phyloP scores from a whole-genome alignment of 2,329 filamentous ascomycete species.

The Drechslera avenae region DNA sequence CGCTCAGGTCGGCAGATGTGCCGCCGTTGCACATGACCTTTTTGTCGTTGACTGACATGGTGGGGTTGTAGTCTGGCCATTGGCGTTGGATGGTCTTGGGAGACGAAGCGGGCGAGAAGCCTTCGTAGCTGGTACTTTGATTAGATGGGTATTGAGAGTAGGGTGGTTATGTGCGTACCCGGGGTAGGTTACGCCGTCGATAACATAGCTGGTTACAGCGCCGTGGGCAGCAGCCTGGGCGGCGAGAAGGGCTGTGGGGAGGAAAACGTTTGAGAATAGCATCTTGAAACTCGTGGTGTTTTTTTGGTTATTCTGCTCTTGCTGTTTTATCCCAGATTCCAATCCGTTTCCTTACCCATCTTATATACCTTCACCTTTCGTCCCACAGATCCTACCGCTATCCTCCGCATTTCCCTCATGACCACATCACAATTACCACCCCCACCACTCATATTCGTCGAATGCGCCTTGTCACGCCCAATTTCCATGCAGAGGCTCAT shows the following conservation, averaged over 20 bases:
- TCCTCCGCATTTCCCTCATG: slow-evolving; percentile 3
- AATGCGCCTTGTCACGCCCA: slow-evolving; percentile 11
- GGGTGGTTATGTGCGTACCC: slow-evolving; percentile 29
- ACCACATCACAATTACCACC: slow-evolving; percentile 13
- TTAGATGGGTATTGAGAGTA: slow-evolving; percentile 39
- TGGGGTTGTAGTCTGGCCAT: slow-evolving; percentile 64
- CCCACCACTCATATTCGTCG: slow-evolving; percentile 7
- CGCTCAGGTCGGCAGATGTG: slow-evolving; percentile 48
- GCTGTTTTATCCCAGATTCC: background rate
- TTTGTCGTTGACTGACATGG: slow-evolving; percentile 54
- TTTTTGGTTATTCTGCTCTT: slow-evolving; percentile 2
- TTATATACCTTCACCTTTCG: slow-evolving; percentile 23
- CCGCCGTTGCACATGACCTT: slow-evolving; percentile 63
- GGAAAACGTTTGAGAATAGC: slow-evolving; percentile 46
- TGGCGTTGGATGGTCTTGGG: slow-evolving; percentile 62
- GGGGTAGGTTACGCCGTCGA: slow-evolving; percentile 41
- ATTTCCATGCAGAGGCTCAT: slow-evolving; percentile 19
- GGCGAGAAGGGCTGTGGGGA: slow-evolving; percentile 38
- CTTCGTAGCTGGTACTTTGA: slow-evolving; percentile 55
- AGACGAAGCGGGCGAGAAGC: slow-evolving; percentile 56
- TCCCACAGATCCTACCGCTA: slow-evolving; percentile 8
- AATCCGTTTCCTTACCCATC: background rate
- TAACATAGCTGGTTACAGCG: slow-evolving; percentile 45
- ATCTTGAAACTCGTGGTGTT: slow-evolving; percentile 40
- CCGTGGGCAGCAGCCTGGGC: slow-evolving; percentile 42